Percentiles rank a stretch among this genome's conserved stretches.
phyloP scores from a whole-genome alignment of 1,284 basidiomycete species.

The Pisolithus thermaeus region DNA sequence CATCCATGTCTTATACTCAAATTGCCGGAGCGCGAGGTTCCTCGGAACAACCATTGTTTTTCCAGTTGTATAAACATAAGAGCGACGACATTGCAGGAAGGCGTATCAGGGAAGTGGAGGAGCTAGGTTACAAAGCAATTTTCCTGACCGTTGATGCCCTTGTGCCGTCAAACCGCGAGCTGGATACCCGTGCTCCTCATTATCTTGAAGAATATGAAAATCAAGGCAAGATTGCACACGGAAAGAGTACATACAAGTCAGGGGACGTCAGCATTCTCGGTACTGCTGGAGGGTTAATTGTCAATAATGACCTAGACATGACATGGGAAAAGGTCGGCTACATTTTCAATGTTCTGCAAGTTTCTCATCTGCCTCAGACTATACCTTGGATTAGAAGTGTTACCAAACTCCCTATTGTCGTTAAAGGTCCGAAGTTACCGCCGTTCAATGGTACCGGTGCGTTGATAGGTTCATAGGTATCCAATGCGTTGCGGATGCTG shows the following conservation, averaged over 20 bases:
- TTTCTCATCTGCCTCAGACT: slow-evolving; percentile 37
- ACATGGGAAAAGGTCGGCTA: slow-evolving; percentile 59
- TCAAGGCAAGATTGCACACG: slow-evolving; percentile 22
- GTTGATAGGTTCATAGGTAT: slow-evolving; percentile 39
- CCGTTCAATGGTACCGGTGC: neutral
- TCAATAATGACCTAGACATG: slow-evolving; percentile 64
- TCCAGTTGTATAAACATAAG: slow-evolving; percentile 83
- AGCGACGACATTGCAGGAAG: slow-evolving; percentile 66
- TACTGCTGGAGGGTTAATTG: slow-evolving; percentile 59
- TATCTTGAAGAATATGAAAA: slow-evolving; percentile 55
- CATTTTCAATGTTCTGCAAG: slow-evolving; percentile 1
- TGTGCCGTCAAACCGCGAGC: slow-evolving; percentile 80
- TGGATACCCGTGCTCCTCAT: slow-evolving; percentile 66
- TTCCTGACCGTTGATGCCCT: slow-evolving; percentile 90
- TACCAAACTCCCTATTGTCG: slow-evolving; percentile 75
- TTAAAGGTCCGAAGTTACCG: slow-evolving; percentile 55
- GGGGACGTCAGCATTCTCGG: slow-evolving; percentile 43
- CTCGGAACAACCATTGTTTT: slow-evolving; percentile 70
- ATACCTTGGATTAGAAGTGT: slow-evolving; percentile 74
- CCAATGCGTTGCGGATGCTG: slow-evolving; percentile 79
- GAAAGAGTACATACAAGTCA: slow-evolving; percentile 24
- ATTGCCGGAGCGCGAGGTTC: slow-evolving; percentile 57
- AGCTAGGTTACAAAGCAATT: slow-evolving; percentile 77
- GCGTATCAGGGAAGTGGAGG: slow-evolving; percentile 68
- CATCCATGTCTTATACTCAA: slow-evolving; percentile 71